phyloP scores from a whole-genome alignment of 768 basidiomycete species.

The Hortiboletus flavorubellus region DNA sequence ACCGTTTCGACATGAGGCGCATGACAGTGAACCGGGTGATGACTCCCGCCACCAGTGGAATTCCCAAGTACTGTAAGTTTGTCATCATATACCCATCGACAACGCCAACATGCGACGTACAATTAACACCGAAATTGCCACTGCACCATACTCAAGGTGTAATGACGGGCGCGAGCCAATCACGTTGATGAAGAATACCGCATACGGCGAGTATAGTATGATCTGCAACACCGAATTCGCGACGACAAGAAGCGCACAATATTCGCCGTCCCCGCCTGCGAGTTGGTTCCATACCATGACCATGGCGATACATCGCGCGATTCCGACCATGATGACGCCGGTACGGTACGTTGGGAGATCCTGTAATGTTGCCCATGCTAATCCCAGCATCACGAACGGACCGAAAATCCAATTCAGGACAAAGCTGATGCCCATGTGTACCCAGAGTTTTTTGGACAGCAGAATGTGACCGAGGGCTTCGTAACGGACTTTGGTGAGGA shows the following conservation, averaged over 20 bases:
- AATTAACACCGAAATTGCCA: slow-evolving; percentile 67
- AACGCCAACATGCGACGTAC: slow-evolving; percentile 40
- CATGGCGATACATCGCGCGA: slow-evolving; percentile 46
- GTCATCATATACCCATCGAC: not conserved
- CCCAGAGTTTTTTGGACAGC: slow-evolving; percentile 51
- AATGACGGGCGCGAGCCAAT: slow-evolving; percentile 46
- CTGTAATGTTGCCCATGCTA: slow-evolving; percentile 83
- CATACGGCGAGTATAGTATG: slow-evolving; percentile 61
- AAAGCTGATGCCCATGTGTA: slow-evolving; percentile 65
- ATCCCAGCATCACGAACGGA: slow-evolving; percentile 78
- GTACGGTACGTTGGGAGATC: slow-evolving; percentile 71
- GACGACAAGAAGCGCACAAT: slow-evolving; percentile 78
- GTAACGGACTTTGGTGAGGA: slow-evolving; percentile 73
- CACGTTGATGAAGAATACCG: slow-evolving; percentile 70
- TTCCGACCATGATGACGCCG: slow-evolving; percentile 80
- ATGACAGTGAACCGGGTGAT: slow-evolving; percentile 62
- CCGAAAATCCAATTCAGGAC: slow-evolving; percentile 78
- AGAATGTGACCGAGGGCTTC: slow-evolving; percentile 63
- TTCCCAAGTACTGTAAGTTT: slow-evolving; percentile 66
- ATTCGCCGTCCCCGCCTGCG: slow-evolving; percentile 63
- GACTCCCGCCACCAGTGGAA: slow-evolving; percentile 70
- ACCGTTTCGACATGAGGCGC: slow-evolving; percentile 39
- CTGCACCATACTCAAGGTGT: slow-evolving; percentile 53
- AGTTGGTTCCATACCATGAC: slow-evolving; percentile 83
- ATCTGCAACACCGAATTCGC: slow-evolving; percentile 81